phyloP scores from a whole-genome alignment of 352 stramenopile genomes.

The Pythium phragmiticola region DNA sequence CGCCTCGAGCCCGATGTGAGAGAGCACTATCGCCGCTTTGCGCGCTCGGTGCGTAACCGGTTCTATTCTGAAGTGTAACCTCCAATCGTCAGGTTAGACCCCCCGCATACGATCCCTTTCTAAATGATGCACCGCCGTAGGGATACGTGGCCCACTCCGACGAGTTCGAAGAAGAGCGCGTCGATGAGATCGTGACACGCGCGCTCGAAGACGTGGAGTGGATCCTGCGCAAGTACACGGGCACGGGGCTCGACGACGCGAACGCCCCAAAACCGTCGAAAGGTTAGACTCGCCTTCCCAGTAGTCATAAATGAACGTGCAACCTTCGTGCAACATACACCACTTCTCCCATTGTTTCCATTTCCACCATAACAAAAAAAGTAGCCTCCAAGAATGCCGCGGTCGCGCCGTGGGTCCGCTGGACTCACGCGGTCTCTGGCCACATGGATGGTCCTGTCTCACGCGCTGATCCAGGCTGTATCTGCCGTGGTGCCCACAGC shows the following conservation, averaged over 20 bases:
- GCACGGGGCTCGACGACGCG: conserved; percentile 13
- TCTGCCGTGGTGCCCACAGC: conserved; percentile 46
- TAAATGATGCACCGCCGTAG: conserved; percentile 9
- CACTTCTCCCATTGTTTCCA: conserved; percentile 2
- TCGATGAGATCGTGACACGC: conserved; percentile 35
- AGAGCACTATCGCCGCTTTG: conserved; percentile 48
- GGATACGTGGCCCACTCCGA: conserved; percentile 38
- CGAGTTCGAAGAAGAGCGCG: conserved; percentile 34
- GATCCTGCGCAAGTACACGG: conserved; percentile 44
- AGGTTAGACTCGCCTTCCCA: neutral
- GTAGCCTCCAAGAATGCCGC: neutral
- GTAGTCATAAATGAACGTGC: neutral
- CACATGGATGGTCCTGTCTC: neutral
- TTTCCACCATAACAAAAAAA: neutral
- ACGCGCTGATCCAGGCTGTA: neutral
- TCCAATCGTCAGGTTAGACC: neutral
- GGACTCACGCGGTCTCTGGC: neutral
- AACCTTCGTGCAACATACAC: conserved; percentile 11
- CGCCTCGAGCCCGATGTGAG: conserved; percentile 37
- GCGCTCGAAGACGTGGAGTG: conserved; percentile 49
- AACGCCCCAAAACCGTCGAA: neutral
- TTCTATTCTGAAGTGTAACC: neutral
- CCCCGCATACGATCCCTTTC: neutral
- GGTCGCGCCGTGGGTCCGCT: neutral
- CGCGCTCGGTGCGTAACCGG: conserved; percentile 32